Evolutionary conservation across 805 yeast genomes (phyloP).

Genomic region (Yamadazyma olivae): DNA sequence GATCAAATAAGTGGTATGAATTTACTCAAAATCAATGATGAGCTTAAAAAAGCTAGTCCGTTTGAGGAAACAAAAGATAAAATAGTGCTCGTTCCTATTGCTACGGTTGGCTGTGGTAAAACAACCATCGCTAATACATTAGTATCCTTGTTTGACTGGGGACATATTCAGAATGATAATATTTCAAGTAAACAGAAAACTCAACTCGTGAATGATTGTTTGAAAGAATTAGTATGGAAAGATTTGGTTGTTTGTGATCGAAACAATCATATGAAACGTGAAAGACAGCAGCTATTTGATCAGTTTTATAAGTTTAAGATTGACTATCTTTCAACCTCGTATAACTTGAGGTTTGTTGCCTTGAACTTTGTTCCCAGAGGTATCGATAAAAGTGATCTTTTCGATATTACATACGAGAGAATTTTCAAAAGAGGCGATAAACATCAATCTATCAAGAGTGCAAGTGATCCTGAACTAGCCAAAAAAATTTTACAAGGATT

Average conservation of each 20-base stretch:
- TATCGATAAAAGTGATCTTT: conserved; percentile 31
- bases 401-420: conserved; percentile 55
- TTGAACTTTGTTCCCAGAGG: conserved; percentile 52
- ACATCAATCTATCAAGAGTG: conserved; percentile 75
- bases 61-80: conserved; percentile 26
- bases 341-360: conserved; percentile 57
- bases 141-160: conserved; percentile 53
- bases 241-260: conserved; percentile 72
- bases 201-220: conserved; percentile 46
- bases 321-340: conserved; percentile 33
- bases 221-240: conserved; percentile 26
- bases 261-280: conserved; percentile 73
- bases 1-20: conserved; percentile 53
- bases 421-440: conserved; percentile 75
- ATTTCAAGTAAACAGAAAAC: conserved; percentile 46
- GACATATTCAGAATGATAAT: conserved; percentile 80
- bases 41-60: conserved; percentile 18
- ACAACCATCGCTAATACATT: conserved; percentile 75
- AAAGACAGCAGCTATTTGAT: conserved; percentile 63
- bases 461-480: conserved; percentile 48
- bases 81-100: conserved; percentile 73
- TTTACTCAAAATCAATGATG: conserved; percentile 48
- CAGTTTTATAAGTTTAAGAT: conserved; percentile 45
- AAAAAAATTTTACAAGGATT: conserved; percentile 72
- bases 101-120: conserved; percentile 94